phyloP scores from a whole-genome alignment of 2,329 filamentous ascomycete species.

The Penicillium psychrosexuale region DNA sequence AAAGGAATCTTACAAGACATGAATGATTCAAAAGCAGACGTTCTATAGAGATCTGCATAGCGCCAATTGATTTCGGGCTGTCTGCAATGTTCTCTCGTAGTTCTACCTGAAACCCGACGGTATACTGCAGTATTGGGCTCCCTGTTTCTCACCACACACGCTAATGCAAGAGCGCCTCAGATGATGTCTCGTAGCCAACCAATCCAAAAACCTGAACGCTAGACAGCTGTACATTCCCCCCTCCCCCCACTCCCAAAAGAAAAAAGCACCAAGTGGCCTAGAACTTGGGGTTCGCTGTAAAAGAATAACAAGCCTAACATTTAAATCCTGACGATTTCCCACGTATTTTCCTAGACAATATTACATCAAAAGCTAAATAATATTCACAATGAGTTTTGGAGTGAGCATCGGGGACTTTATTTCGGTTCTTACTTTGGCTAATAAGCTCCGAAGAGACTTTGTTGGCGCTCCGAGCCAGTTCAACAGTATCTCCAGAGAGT shows the following conservation, averaged over 20 bases:
- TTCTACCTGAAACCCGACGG: not conserved
- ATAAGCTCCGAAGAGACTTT: constrained; percentile 1
- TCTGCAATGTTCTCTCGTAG: not conserved
- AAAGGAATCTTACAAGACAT: too few species aligned
- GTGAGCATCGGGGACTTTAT: not conserved
- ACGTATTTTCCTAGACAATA: not conserved
- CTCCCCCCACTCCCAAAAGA: too few species aligned
- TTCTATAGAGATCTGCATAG: not conserved
- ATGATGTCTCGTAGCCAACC: not conserved
- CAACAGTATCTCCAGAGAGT: not conserved
- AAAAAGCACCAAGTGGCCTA: not conserved
- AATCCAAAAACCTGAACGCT: not conserved
- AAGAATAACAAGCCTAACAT: not conserved
- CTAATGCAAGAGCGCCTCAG: not conserved
- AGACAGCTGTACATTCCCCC: not conserved
- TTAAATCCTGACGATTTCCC: not conserved
- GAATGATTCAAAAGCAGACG: too few species aligned
- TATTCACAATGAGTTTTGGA: constrained; percentile 1
- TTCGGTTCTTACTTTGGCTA: not conserved
- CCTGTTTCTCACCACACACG: not conserved
- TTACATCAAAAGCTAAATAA: not conserved
- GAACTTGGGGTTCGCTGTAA: not conserved
- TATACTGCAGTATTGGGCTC: not conserved
- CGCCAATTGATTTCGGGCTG: not conserved
- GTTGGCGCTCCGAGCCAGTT: not conserved